phyloP scores from a whole-genome alignment of 2,329 filamentous ascomycete genomes.

The Thermothelomyces thermophilus region DNA sequence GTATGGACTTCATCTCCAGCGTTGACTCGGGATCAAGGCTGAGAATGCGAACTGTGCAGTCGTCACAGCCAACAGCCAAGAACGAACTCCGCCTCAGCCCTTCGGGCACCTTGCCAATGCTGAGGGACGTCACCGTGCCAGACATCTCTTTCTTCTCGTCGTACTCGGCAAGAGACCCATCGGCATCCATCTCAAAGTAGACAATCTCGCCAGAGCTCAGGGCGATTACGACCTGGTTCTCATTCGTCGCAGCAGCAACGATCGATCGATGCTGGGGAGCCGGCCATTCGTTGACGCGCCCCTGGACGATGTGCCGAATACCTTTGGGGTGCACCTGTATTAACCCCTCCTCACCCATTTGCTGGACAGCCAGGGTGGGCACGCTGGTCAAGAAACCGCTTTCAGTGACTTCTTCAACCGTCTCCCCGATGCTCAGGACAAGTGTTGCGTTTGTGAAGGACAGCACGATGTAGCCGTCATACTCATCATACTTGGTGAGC shows the following conservation, averaged over 20 bases:
- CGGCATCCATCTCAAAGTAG: constrained; percentile 94
- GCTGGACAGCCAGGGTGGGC: constrained; percentile 84
- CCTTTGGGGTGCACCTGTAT: constrained; percentile 96
- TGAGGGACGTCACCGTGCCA: constrained; percentile 90
- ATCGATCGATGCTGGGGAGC: constrained; percentile 91
- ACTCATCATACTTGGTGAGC: constrained; percentile 70
- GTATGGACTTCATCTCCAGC: constrained; percentile 87
- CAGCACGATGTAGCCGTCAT: constrained; percentile 91
- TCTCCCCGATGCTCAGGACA: constrained; percentile 91
- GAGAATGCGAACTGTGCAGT: constrained; percentile 88
- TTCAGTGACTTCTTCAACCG: constrained; percentile 90
- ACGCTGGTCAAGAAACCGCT: constrained; percentile 87
- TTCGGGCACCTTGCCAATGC: constrained; percentile 85
- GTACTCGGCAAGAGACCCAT: constrained; percentile 86
- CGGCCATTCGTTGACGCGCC: constrained; percentile 85
- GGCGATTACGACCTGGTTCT: constrained; percentile 86
- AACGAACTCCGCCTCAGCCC: constrained; percentile 85
- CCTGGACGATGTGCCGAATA: constrained; percentile 77
- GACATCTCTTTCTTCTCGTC: constrained; percentile 94
- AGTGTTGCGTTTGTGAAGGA: constrained; percentile 86
- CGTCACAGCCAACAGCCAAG: constrained; percentile 92
- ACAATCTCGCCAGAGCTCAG: constrained; percentile 94
- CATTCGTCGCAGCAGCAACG: constrained; percentile 87
- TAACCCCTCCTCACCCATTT: constrained; percentile 86
- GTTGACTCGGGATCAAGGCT: constrained; percentile 87